Conservation (phyloP, 2,329 filamentous ascomycete species). For the Calonectria montana region DNA sequence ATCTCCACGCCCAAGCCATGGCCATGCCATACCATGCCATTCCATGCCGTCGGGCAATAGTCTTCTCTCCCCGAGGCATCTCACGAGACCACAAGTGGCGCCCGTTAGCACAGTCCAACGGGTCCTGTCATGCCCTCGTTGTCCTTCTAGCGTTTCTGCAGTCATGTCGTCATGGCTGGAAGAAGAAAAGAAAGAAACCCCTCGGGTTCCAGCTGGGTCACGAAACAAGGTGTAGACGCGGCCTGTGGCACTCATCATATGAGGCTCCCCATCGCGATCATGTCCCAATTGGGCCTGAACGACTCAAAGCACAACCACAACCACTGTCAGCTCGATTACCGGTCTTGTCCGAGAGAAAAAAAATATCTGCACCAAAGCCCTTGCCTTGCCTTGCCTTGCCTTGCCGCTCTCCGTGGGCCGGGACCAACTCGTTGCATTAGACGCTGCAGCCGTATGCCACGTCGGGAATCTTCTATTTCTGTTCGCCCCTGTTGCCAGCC, state of each 20-base stretch:
- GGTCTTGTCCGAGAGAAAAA: not conserved
- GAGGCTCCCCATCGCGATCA: slow-evolving; percentile 1
- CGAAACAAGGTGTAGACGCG: not conserved
- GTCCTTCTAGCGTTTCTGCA: not conserved
- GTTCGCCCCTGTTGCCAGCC: not conserved
- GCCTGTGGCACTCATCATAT: slow-evolving; percentile 7
- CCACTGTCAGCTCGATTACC: not conserved
- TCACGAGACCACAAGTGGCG: slow-evolving; percentile 1
- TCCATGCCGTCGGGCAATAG: not conserved
- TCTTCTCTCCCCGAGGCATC: slow-evolving; percentile 4
- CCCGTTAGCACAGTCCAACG: not conserved
- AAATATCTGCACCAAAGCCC: not conserved
- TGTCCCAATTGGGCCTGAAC: not conserved
- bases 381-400: not conserved
- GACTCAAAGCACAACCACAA: not conserved
- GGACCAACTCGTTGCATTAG: slow-evolving; percentile 1
- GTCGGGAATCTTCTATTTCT: not conserved
- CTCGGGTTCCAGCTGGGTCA: not conserved
- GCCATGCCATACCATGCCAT: not conserved
- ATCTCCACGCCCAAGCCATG: not conserved
- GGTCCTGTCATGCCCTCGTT: not conserved
- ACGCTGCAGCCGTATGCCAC: slow-evolving; percentile 1
- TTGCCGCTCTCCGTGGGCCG: not conserved
- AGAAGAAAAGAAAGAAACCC: not conserved
- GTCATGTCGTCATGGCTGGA: not conserved